Base-by-base conservation (phyloP, 2,329 filamentous ascomycete species). In the Clonostachys rosea region DNA sequence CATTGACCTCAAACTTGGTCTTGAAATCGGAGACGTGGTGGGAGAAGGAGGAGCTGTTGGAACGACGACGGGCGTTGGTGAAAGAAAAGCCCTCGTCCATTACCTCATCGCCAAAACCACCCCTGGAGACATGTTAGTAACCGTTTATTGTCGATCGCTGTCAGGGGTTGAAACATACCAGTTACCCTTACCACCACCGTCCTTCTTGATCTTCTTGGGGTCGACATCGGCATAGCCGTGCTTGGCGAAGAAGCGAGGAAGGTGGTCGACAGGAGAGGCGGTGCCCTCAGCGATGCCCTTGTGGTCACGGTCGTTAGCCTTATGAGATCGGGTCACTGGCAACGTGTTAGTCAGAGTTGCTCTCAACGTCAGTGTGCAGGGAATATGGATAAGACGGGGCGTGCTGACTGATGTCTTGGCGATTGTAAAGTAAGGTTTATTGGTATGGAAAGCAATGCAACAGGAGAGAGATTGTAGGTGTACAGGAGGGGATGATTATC, bases 121-220 rank as follows among this genome's bases (percentile, higher is more conserved):
- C 94, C 92, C 91, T 96, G 24, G 9, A 30, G 24, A 30, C 24
- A 30, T 30, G 24, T 30, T 10, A 30, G 24, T 4, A 10, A 53
- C 42, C 33, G 10, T 33, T 37, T 10, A 16, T 17, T 13, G 33
- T 41, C 24, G 24, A 30, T 30, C 24, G 10, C 24, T 5, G 8
- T 30, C 24, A 30, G 24, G 24, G 24, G 24, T 30, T 30, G 24
- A 30, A 30, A 30, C 24, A 30, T 81, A 96, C 92, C 92, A 99
- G 70, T 96, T 96, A 64, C 87, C 90, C 70, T 89, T 91, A 57
- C 92, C 92, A 56, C 81, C 87, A 53, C 92, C 92, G 62, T 95
- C 89, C 77, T 99, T 99, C 84, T 99, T 99, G 64, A 87, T 86
- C 78, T 95, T 94, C 69, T 89, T 91, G 51, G 94, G 92, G 63